Evolutionary conservation across 306 rosid species (phyloP), one percentile per base, ranked within the genome.

Genomic region (Morella rubra): DNA sequence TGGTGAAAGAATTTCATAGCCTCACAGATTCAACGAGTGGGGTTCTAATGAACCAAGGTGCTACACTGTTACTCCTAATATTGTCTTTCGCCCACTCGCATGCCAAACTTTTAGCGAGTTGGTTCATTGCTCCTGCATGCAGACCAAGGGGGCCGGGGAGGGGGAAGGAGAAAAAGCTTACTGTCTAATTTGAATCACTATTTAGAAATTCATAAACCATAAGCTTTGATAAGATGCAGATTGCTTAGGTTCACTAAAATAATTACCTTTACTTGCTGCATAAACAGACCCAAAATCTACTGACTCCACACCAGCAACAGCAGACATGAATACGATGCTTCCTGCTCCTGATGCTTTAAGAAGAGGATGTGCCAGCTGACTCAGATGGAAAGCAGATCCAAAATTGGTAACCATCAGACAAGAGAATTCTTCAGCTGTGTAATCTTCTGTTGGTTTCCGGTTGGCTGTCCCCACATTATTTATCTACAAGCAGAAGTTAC

Each of bases 311-410:
- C 85, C 79, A 2, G 77, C 75, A 66, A 75, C 16, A 15, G 88
- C 84, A 8, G 91, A 83, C 7, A 85, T 44, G 55, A 79, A 85
- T 2, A 81, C 82, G 11, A 88, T 75, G 80, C 52, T 77, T 1
- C 84, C 85, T 4, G 60, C 69, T 32, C 79, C 86, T 9, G 90
- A 86, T 13, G 83, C 82, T 73, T 81, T 32, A 3, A 32, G 37
- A 32, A 32, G 37, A 32, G 37, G 37, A 32, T 32, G 37, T 32
- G 37, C 37, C 37, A 32, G 37, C 37, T 2, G 37, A 2, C 37
- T 32, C 37, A 32, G 3, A 32, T 32, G 37, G 37, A 84, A 14
- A 88, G 72, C 69, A 88, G 87, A 84, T 42, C 75, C 90, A n/a
- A 86, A 74, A 75, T 88, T 88, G 18, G 78, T 75, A 3, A 66